Conservation (phyloP, 495 filamentous ascomycete genomes). For the Filosporella fistucella region DNA sequence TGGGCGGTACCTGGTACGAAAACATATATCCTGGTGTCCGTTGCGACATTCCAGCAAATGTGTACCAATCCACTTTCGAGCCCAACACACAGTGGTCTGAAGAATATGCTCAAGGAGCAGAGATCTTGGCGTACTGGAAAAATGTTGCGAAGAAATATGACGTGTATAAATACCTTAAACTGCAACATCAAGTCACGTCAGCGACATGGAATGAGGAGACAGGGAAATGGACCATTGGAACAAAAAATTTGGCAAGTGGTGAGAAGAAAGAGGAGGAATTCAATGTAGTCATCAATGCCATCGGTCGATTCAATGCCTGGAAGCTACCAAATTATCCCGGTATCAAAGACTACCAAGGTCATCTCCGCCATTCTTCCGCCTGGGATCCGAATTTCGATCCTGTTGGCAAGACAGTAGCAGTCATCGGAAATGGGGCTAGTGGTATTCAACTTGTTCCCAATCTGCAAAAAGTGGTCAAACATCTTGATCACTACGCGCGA, state of each 20-base stretch:
- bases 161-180: slow-evolving; percentile 41
- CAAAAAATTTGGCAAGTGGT: slow-evolving; percentile 10
- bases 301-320: slow-evolving; percentile 53
- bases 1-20: slow-evolving; percentile 35
- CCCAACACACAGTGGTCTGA: slow-evolving; percentile 53
- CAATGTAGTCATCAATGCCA: slow-evolving; percentile 48
- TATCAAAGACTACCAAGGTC: slow-evolving; percentile 41
- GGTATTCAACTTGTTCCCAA: slow-evolving; percentile 52
- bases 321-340: slow-evolving; percentile 48
- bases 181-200: slow-evolving; percentile 37
- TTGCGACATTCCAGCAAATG: slow-evolving; percentile 57
- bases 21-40: slow-evolving; percentile 56
- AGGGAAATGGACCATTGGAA: slow-evolving; percentile 40
- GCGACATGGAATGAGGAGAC: slow-evolving; percentile 41
- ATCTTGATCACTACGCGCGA: slow-evolving; percentile 53
- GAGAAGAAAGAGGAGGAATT: slow-evolving; percentile 38
- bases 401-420: slow-evolving; percentile 46
- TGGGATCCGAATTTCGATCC: slow-evolving; percentile 47
- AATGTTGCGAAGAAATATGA: slow-evolving; percentile 43
- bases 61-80: slow-evolving; percentile 48
- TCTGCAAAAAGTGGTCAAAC: slow-evolving; percentile 44
- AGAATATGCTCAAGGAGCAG: slow-evolving; percentile 47
- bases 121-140: slow-evolving; percentile 55
- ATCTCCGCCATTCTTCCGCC: slow-evolving; percentile 48
- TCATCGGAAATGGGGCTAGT: slow-evolving; percentile 57